Evolutionary conservation across 2,329 filamentous ascomycete genomes (phyloP).

Genomic region (Coniochaeta sp.): DNA sequence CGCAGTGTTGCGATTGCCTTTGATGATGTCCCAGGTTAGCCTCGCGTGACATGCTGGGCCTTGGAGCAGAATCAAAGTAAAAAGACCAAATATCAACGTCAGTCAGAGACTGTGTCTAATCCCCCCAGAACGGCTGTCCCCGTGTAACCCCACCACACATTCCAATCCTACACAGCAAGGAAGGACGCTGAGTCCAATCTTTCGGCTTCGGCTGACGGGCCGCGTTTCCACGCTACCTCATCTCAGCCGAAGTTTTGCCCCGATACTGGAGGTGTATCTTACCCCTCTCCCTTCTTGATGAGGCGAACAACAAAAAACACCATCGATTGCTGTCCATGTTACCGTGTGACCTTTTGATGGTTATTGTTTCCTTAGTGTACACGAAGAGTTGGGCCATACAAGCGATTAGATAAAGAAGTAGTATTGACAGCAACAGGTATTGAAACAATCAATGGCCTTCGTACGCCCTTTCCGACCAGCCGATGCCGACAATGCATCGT

Average conservation of each 20-base stretch:
- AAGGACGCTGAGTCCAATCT: too few relatives aligned
- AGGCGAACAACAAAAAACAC: neutral
- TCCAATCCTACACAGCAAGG: too few relatives aligned
- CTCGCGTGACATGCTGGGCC: neutral
- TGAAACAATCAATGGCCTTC: slow-evolving; percentile 33
- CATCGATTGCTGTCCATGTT: neutral
- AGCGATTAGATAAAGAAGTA: too few relatives aligned
- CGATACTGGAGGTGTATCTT: neutral
- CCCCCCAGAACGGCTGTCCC: too few relatives aligned
- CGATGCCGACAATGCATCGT: slow-evolving; percentile 31
- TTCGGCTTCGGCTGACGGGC: neutral
- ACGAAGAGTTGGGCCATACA: neutral
- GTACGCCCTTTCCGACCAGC: slow-evolving; percentile 30
- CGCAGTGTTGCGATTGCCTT: neutral
- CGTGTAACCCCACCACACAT: too few relatives aligned
- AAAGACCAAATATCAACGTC: neutral
- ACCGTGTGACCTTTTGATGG: neutral
- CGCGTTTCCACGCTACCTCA: neutral
- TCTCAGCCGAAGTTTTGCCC: neutral
- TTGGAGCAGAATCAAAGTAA: too few relatives aligned
- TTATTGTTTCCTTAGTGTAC: neutral
- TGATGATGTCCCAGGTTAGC: neutral
- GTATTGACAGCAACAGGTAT: neutral
- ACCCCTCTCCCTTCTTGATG: neutral
- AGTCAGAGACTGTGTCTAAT: too few relatives aligned